Base-by-base conservation (phyloP, 257 asterid genomes). In the Ilex aquifolium region DNA sequence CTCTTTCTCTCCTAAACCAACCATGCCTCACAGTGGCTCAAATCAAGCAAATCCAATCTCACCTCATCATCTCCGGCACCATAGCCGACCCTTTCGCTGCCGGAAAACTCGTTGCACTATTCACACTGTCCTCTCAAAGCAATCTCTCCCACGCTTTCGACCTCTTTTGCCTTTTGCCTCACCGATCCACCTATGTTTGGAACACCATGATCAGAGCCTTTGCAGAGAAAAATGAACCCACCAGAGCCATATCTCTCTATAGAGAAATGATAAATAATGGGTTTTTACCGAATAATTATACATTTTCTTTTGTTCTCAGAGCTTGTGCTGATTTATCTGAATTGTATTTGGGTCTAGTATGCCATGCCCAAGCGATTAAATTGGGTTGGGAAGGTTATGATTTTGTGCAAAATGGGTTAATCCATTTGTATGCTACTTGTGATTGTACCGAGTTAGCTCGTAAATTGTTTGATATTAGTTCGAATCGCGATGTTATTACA, bases 361-460 rank as follows among this genome's bases (percentile, higher is more conserved):
- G 65, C 69, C 88, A 82, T 48, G 32, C 74, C 56, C 54, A 70
- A 44, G 86, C 69, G 68, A 46, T 82, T 6, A 84, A 74, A 51
- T 50, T 77, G 74, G 88, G 88, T n/a, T 79, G 86, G 86, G 81
- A 71, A 63, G 13, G 42, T 60, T 76, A 82, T 39, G 88, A 84
- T 66, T 82, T 75, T 75, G 91, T 82, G 76, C 79, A 39, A 16
- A 82, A 82, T 67, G 91, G 92, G 50, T 67, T 82, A 72, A 67
- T 77, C 49, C 86, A 85, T 70, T 77, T 79, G 32, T 84, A 84
- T 49, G 77, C 74, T 17, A 57, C 53, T 31, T 75, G 77, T 44
- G 40, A 63, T 49, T 31, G 39, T n/a, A 44, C 73, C 69, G 75
- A 63, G 10, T 60, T n/a, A 7, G 85, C 88, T 31, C 65, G 78